A percentile compares a stretch with the other conserved stretches of the same genome.
Conservation (phyloP, 148 eudicot genomes). For the Camellia sinensis region DNA sequence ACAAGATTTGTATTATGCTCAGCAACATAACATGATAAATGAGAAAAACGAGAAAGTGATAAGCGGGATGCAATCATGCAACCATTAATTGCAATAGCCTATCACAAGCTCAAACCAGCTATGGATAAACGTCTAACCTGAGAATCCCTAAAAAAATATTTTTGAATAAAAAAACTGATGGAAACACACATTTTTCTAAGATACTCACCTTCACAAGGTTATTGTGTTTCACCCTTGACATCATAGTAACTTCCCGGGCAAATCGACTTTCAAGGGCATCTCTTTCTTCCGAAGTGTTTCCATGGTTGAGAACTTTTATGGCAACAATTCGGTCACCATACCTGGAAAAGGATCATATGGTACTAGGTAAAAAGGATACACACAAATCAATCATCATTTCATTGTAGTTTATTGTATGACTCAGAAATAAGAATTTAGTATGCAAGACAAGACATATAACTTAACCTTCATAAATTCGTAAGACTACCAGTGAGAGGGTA, state of each 20-base stretch:
- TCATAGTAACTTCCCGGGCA: conserved; percentile 89
- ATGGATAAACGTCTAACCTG: not conserved
- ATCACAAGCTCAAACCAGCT: conserved; percentile 5
- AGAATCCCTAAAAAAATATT: not conserved
- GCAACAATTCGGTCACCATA: conserved; percentile 84
- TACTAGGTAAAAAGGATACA: not conserved
- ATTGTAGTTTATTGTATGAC: not conserved
- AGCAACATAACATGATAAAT: conserved; percentile 8
- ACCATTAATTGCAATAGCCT: not conserved
- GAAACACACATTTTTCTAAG: not conserved
- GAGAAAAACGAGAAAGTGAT: not conserved
- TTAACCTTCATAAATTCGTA: not conserved
- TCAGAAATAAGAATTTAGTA: not conserved
- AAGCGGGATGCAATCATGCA: not conserved
- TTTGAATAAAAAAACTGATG: not conserved
- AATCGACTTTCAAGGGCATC: conserved; percentile 72
- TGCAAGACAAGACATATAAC: conserved; percentile 2
- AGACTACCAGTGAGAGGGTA: not conserved
- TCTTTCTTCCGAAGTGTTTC: conserved; percentile 67
- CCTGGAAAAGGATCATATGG: conserved; percentile 35
- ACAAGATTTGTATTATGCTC: not conserved
- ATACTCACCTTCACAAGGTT: conserved; percentile 78
- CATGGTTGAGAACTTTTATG: conserved; percentile 79
- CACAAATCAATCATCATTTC: not conserved
- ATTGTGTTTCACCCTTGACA: conserved; percentile 85